Conservation (phyloP, 2,329 filamentous ascomycete genomes). For the Byssoonygena ceratinophila region DNA sequence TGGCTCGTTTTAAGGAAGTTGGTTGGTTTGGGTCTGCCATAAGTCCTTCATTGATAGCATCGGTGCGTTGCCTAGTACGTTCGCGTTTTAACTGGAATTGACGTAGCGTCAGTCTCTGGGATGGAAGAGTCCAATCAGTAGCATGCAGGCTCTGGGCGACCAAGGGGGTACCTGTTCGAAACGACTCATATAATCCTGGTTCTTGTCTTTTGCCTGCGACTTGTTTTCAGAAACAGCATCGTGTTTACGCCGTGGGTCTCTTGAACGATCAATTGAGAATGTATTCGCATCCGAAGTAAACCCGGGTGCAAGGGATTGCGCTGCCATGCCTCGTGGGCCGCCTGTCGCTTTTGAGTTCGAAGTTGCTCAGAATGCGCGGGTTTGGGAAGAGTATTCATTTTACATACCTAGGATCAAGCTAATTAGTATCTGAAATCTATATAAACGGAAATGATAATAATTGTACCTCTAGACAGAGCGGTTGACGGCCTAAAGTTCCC, state of each 20-base stretch:
- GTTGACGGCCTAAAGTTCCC: not conserved
- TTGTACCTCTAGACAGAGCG: conserved; percentile 1
- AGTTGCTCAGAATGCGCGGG: not conserved
- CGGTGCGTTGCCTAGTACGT: conserved; percentile 41
- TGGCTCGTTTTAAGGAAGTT: conserved; percentile 49
- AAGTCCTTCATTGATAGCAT: conserved; percentile 44
- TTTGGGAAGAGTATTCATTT: not conserved
- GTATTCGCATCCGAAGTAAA: not conserved
- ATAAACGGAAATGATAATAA: not conserved
- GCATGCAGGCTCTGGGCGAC: not conserved
- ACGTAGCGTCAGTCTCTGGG: conserved; percentile 10
- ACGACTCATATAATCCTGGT: conserved; percentile 15
- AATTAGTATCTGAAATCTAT: not conserved
- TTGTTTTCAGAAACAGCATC: not conserved
- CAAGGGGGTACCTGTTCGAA: conserved; percentile 18
- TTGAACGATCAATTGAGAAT: conserved; percentile 14
- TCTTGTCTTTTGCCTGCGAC: not conserved
- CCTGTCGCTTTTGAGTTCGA: not conserved
- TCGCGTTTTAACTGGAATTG: conserved; percentile 38
- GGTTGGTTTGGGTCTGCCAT: conserved; percentile 52
- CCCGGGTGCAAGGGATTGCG: conserved; percentile 1
- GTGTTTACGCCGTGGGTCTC: conserved; percentile 15
- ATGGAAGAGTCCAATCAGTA: conserved; percentile 1
- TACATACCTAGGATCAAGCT: not conserved
- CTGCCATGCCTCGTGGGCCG: not conserved